Evolutionary conservation across 768 basidiomycete genomes (phyloP).

Genomic region (Xanthoconium purpureum): DNA sequence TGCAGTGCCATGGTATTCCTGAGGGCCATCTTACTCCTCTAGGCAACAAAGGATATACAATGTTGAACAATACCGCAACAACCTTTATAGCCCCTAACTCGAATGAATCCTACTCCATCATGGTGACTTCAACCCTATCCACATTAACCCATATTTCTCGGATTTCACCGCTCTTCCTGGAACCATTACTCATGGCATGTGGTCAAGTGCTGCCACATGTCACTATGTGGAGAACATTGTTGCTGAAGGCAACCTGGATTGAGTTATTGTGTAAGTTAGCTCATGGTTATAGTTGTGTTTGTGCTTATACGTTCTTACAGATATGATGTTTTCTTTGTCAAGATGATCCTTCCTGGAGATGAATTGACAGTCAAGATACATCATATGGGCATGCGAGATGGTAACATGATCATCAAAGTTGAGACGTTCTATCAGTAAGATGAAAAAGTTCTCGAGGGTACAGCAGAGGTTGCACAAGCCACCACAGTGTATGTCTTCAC

Average conservation of each 20-base stretch:
- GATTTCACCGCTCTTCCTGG: constrained; percentile 89
- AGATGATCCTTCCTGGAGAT: constrained; percentile 93
- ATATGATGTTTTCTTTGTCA: constrained; percentile 93
- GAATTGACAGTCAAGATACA: constrained; percentile 82
- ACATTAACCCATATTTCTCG: constrained; percentile 97
- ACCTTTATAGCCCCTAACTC: constrained; percentile 81
- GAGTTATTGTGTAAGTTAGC: constrained; percentile 75
- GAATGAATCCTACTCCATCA: constrained; percentile 93
- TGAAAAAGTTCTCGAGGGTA: constrained; percentile 89
- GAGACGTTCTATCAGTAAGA: constrained; percentile 81
- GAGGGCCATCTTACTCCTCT: constrained; percentile 77
- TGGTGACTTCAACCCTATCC: constrained; percentile 99
- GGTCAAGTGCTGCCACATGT: constrained; percentile 93
- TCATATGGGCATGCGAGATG: constrained; percentile 88
- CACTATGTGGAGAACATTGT: constrained; percentile 91
- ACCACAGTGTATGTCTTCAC: constrained; percentile 98
- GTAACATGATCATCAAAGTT: constrained; percentile 88
- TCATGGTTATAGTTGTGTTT: background rate
- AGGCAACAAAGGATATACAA: constrained; percentile 80
- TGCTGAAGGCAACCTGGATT: constrained; percentile 87
- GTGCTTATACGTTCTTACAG: constrained; percentile 36
- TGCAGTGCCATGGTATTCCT: constrained; percentile 84
- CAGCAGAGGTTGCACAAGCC: constrained; percentile 91
- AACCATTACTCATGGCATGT: constrained; percentile 97
- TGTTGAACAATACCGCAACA: constrained; percentile 60